Evolutionary conservation across 78 protist species (phyloP).

Genomic region (Corallochytrium limacisporum): DNA sequence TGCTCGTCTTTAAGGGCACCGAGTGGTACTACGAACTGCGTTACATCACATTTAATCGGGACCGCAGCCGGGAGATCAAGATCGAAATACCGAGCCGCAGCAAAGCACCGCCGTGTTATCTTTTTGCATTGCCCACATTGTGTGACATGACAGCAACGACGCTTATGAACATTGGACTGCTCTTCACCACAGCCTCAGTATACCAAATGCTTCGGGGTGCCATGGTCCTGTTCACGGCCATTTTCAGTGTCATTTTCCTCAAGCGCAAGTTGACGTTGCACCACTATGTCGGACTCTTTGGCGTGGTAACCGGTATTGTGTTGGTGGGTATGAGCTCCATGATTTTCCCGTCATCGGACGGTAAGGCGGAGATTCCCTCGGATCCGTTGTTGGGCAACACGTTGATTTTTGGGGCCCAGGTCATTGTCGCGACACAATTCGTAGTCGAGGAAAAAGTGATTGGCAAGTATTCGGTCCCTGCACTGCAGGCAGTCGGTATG

Average conservation of each 20-base stretch:
- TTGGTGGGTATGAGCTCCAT: conserved; percentile 20
- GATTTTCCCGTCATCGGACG: not conserved
- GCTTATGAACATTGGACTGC: conserved; percentile 18
- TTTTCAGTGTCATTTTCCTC: conserved; percentile 22
- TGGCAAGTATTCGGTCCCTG: not conserved
- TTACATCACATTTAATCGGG: not conserved
- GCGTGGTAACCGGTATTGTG: conserved; percentile 16
- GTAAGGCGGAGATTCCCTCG: not conserved
- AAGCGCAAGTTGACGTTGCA: not conserved
- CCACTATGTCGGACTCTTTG: conserved; percentile 12
- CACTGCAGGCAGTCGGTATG: conserved; percentile 2
- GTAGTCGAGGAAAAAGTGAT: not conserved
- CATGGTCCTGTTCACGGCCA: conserved; percentile 42
- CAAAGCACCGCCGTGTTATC: not conserved
- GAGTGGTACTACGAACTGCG: not conserved
- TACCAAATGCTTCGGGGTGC: conserved; percentile 47
- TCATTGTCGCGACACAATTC: conserved; percentile 3
- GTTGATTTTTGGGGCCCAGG: not conserved
- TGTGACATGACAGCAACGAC: conserved; percentile 33
- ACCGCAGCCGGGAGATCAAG: not conserved
- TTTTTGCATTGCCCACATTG: not conserved
- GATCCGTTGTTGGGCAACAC: conserved; percentile 2
- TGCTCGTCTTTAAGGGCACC: not conserved
- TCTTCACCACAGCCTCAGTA: conserved; percentile 15
- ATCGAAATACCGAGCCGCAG: not conserved